Evolutionary conservation across 257 asterid genomes (phyloP).

Genomic region (Solanum peruvianum): DNA sequence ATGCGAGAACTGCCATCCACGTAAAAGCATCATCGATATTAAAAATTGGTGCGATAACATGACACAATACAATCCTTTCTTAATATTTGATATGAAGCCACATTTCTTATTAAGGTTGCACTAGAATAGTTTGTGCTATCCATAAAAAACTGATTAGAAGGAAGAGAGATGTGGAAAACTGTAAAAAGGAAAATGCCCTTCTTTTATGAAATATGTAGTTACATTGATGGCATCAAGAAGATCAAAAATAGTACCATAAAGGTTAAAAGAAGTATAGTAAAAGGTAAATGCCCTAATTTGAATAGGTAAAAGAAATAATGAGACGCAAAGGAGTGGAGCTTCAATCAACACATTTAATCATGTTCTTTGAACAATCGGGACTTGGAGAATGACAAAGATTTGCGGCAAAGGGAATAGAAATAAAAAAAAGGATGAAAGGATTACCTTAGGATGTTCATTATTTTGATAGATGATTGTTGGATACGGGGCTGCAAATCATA

Average conservation of each 20-base stretch:
- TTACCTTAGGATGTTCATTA: slow-evolving; percentile 78
- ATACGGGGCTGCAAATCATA: slow-evolving; percentile 77
- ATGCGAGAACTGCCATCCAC: slow-evolving; percentile 68
- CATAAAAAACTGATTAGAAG: neutral
- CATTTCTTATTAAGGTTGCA: neutral
- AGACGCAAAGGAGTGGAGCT: neutral
- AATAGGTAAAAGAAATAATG: neutral
- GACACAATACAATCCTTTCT: neutral
- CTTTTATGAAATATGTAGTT: neutral
- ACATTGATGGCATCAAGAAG: neutral
- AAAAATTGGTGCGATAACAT: neutral
- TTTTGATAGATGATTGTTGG: slow-evolving; percentile 81
- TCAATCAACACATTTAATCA: neutral
- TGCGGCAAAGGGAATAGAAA: neutral
- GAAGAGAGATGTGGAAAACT: neutral
- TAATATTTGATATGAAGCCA: neutral
- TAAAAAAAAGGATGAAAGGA: slow-evolving; percentile 2
- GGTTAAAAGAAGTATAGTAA: neutral
- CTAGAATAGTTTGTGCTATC: neutral
- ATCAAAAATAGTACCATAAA: neutral
- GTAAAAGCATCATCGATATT: neutral
- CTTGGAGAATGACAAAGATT: neutral
- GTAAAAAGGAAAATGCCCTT: neutral
- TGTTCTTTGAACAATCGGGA: neutral
- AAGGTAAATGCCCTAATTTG: neutral